Percentiles rank a stretch among this genome's conserved stretches.
phyloP scores from a whole-genome alignment of 139 green algal genomes.

The Coelastrella sp. region DNA sequence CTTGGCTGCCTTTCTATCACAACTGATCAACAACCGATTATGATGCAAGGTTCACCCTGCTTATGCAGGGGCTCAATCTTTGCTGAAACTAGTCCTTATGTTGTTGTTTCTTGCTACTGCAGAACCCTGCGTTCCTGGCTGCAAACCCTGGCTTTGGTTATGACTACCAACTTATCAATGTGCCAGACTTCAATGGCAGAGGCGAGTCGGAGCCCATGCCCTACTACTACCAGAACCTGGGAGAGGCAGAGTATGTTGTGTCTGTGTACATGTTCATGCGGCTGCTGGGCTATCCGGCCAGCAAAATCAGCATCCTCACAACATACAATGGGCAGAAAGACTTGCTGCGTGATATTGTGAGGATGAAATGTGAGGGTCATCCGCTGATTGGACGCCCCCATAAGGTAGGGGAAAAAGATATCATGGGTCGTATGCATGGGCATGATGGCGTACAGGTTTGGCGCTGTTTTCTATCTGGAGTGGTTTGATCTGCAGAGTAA shows the following conservation, averaged over 20 bases:
- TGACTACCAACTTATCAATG: conserved; percentile 96
- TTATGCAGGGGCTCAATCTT: no score
- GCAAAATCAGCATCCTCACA: conserved; percentile 95
- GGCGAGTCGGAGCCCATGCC: conserved; percentile 85
- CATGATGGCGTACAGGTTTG: no score
- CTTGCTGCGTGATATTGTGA: conserved; percentile 94
- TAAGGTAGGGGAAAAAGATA: conserved; percentile 74
- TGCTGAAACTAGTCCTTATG: no score
- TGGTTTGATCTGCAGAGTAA: no score
- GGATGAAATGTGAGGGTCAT: conserved; percentile 87
- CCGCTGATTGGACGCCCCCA: conserved; percentile 87
- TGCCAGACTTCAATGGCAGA: conserved; percentile 83
- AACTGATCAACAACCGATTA: no score
- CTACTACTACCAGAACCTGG: conserved; percentile 98
- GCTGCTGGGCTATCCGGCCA: conserved; percentile 92
- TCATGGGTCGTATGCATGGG: no score
- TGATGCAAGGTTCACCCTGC: no score
- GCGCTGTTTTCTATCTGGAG: no score
- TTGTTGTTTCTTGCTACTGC: no score
- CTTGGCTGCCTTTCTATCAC: no score
- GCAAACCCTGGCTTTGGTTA: conserved; percentile 93
- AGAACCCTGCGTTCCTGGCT: conserved; percentile 56
- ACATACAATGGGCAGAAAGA: conserved; percentile 99
- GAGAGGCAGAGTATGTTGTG: conserved; percentile 80
- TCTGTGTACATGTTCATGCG: conserved; percentile 81